phyloP scores from a whole-genome alignment of 495 filamentous ascomycete species.

The Articulospora tetracladia region DNA sequence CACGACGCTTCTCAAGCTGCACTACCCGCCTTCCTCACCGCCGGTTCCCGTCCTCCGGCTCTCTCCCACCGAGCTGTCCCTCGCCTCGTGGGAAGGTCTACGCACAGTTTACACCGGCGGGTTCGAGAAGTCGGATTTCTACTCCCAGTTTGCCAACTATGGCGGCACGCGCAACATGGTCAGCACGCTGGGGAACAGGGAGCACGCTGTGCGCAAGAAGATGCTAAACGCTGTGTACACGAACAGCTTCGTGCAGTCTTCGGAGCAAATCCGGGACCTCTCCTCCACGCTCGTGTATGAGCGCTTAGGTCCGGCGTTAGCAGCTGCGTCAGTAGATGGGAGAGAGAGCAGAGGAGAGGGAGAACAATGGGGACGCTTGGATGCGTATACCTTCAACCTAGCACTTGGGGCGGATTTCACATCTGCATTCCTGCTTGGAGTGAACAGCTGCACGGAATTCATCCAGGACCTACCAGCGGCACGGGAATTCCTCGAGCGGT shows the following conservation, averaged over 20 bases:
- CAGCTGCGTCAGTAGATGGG: neutral
- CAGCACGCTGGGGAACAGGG: slow-evolving; percentile 33
- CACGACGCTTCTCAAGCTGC: neutral
- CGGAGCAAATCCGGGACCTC: slow-evolving; percentile 52
- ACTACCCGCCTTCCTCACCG: slow-evolving; percentile 41
- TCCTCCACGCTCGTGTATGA: slow-evolving; percentile 55
- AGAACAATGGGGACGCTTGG: neutral
- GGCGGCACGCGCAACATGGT: slow-evolving; percentile 46
- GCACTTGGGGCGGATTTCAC: slow-evolving; percentile 15
- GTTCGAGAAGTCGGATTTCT: slow-evolving; percentile 72
- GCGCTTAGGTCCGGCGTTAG: slow-evolving; percentile 51
- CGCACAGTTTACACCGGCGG: slow-evolving; percentile 56
- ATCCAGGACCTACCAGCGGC: slow-evolving; percentile 41
- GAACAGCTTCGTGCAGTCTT: slow-evolving; percentile 65
- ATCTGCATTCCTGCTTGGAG: slow-evolving; percentile 16
- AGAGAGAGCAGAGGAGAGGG: neutral
- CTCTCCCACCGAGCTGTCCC: slow-evolving; percentile 57
- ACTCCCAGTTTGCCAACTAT: slow-evolving; percentile 58
- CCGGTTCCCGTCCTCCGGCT: slow-evolving; percentile 56
- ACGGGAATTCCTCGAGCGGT: neutral
- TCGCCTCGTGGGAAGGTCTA: slow-evolving; percentile 61
- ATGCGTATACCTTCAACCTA: slow-evolving; percentile 2
- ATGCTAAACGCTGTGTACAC: slow-evolving; percentile 67
- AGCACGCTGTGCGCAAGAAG: slow-evolving; percentile 59
- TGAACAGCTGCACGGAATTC: slow-evolving; percentile 9